Percentiles rank a stretch among this genome's conserved stretches.
Evolutionary conservation across 2,329 filamentous ascomycete genomes (phyloP).

Genomic region (Cryphonectria radicalis): DNA sequence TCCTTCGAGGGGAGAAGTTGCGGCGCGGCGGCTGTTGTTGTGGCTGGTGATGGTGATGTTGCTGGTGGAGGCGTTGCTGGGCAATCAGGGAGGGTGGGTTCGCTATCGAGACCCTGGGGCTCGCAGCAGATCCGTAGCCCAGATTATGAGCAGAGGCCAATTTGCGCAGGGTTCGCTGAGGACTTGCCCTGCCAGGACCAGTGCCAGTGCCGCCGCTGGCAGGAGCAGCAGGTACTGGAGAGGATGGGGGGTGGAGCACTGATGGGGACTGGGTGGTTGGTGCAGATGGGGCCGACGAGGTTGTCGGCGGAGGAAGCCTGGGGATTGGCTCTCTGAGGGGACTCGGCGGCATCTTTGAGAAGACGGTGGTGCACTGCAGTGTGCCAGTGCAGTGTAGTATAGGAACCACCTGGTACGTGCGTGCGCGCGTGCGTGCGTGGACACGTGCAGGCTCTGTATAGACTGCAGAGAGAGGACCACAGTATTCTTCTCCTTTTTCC

Average conservation of each 20-base stretch:
- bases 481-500: not conserved
- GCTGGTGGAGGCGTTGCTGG: constrained; percentile 58
- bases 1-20: constrained; percentile 41
- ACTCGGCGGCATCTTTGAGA: constrained; percentile 35
- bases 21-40: constrained; percentile 49
- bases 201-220: constrained; percentile 1
- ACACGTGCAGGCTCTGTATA: not conserved
- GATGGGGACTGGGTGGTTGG: constrained; percentile 31
- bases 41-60: constrained; percentile 51
- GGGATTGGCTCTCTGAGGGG: constrained; percentile 36
- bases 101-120: constrained; percentile 47
- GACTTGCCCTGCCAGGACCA: constrained; percentile 33
- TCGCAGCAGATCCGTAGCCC: constrained; percentile 41
- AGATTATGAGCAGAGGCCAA: constrained; percentile 77
- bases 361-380: not conserved
- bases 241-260: constrained; percentile 59
- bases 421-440: not conserved
- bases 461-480: too few species aligned
- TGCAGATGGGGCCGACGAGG: constrained; percentile 15
- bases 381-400: not conserved
- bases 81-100: constrained; percentile 62
- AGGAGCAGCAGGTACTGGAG: constrained; percentile 51
- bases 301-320: constrained; percentile 26
- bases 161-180: constrained; percentile 70
- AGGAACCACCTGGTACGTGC: not conserved